Conservation (phyloP, 192 early-diverging fungal species). For the Backusella circina region DNA sequence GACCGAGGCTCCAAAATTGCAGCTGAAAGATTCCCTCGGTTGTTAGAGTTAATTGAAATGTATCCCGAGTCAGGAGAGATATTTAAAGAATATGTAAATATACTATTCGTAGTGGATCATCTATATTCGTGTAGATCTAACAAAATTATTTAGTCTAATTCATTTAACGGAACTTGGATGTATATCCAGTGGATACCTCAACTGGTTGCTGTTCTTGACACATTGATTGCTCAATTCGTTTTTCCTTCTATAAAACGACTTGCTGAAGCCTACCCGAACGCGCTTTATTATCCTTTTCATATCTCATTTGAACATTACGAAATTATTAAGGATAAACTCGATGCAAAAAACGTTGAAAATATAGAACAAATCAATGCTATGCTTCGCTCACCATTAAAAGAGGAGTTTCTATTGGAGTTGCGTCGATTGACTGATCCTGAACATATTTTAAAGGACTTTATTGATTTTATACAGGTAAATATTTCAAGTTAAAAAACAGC, state of each 20-base stretch:
- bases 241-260: constrained; percentile 50
- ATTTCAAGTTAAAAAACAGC: neutral
- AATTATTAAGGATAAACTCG: constrained; percentile 29
- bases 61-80: constrained; percentile 32
- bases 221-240: constrained; percentile 42
- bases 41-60: constrained; percentile 64
- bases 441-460: constrained; percentile 66
- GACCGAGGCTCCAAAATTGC: constrained; percentile 45
- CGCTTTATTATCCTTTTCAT: constrained; percentile 63
- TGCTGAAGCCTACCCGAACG: constrained; percentile 58
- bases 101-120: neutral
- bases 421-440: constrained; percentile 63
- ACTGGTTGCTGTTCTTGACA: constrained; percentile 67
- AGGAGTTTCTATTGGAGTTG: constrained; percentile 62
- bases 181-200: constrained; percentile 78
- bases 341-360: constrained; percentile 27
- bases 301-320: constrained; percentile 70
- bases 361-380: constrained; percentile 35
- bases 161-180: constrained; percentile 53
- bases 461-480: constrained; percentile 39
- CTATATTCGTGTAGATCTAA: neutral
- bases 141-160: constrained; percentile 24
- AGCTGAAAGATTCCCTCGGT: constrained; percentile 61
- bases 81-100: constrained; percentile 31
- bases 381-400: constrained; percentile 44